phyloP scores from a whole-genome alignment of 202 grass and related monocot species.

The Zoysia matrella region DNA sequence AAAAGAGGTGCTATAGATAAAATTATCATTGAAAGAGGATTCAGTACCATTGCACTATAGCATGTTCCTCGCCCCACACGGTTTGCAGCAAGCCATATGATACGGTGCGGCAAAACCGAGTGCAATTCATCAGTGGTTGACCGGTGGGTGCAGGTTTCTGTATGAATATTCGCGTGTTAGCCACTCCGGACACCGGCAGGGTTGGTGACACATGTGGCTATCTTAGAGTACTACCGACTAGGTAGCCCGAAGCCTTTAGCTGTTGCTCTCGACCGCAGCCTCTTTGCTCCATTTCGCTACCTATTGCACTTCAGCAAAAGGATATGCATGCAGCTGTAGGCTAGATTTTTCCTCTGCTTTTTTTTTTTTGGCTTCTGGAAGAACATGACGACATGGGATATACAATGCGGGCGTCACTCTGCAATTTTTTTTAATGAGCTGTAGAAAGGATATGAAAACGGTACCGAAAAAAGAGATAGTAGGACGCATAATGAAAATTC shows the following conservation, averaged over 20 bases:
- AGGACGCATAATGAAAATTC: too few species aligned
- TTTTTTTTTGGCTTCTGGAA: too few species aligned
- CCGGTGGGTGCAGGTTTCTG: constrained; percentile 17
- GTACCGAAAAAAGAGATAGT: too few species aligned
- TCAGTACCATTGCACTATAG: not conserved
- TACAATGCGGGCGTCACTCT: not conserved
- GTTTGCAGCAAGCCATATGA: not conserved
- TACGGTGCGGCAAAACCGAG: not conserved
- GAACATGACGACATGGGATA: too few species aligned
- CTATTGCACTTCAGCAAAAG: not conserved
- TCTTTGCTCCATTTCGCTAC: not conserved
- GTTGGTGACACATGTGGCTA: constrained; percentile 20
- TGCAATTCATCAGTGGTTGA: not conserved
- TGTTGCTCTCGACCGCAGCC: not conserved
- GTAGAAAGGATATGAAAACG: too few species aligned
- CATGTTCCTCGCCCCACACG: too few species aligned
- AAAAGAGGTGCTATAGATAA: too few species aligned
- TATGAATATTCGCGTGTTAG: constrained; percentile 34
- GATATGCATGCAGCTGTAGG: not conserved
- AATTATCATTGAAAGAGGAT: not conserved
- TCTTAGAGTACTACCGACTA: not conserved
- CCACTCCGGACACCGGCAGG: constrained; percentile 11
- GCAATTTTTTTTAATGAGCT: not conserved
- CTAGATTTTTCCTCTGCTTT: constrained; percentile 10
- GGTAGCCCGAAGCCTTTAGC: not conserved